Evolutionary conservation across 1,284 basidiomycete genomes (phyloP).

Genomic region (Ceratobasidium sp.): DNA sequence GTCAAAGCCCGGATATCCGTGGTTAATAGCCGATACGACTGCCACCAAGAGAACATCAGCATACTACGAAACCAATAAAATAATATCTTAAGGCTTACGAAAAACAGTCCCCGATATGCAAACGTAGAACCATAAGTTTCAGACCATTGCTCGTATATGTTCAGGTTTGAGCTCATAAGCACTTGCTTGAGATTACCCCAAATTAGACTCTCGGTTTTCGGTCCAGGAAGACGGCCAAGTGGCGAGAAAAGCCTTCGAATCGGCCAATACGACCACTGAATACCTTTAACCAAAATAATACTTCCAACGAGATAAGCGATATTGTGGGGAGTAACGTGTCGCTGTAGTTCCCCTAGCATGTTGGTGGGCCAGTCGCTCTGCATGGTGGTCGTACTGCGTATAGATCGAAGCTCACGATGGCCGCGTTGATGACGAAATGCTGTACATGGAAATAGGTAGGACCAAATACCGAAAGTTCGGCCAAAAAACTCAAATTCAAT

Average conservation of each 20-base stretch:
- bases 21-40: constrained; percentile 27
- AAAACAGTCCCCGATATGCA: constrained; percentile 26
- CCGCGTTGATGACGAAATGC: too few species aligned
- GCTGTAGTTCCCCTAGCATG: not conserved
- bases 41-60: too few species aligned
- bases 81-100: constrained; percentile 10
- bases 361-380: not conserved
- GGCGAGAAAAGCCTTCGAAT: constrained; percentile 21
- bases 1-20: constrained; percentile 8
- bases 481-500: too few species aligned
- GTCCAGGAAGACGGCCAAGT: constrained; percentile 29
- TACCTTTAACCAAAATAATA: constrained; percentile 41
- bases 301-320: constrained; percentile 38
- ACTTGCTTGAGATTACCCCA: constrained; percentile 38
- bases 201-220: constrained; percentile 11
- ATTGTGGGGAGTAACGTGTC: constrained; percentile 19
- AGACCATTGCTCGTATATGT: constrained; percentile 36
- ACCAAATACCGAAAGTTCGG: too few species aligned
- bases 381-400: not conserved
- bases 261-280: not conserved
- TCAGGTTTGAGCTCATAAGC: not conserved
- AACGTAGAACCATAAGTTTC: constrained; percentile 39
- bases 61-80: not conserved
- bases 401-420: not conserved
- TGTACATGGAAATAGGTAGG: too few species aligned